These are phyloP conservation scores for Pterulicium gracile DNA, from an alignment of 1,284 basidiomycete species.

Conservation along the genomic window DNA sequence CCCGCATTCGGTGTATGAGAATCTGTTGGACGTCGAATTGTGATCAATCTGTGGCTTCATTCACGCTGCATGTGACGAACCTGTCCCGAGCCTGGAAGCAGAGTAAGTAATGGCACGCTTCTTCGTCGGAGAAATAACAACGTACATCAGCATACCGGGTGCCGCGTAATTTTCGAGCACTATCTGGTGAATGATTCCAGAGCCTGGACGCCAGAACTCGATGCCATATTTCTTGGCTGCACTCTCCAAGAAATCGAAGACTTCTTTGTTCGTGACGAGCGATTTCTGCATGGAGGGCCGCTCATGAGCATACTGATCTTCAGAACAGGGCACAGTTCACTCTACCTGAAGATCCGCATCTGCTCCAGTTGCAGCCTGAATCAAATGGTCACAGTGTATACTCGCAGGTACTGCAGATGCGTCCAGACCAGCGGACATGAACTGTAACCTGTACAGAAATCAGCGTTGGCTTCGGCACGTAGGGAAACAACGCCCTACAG, in stretches of 20 bases:
- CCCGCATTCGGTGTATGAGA: constrained; percentile 99
- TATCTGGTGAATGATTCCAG: constrained; percentile 96
- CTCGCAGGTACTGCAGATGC: constrained; percentile 78
- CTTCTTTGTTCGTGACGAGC: constrained; percentile 86
- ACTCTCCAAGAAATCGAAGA: constrained; percentile 96
- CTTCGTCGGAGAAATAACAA: constrained; percentile 8
- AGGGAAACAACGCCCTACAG: constrained; percentile 35
- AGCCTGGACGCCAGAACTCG: constrained; percentile 94
- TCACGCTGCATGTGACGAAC: constrained; percentile 24
- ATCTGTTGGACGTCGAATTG: constrained; percentile 57
- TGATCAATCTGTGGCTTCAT: neutral
- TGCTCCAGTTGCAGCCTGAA: constrained; percentile 82
- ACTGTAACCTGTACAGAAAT: constrained; percentile 66
- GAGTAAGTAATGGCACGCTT: constrained; percentile 12
- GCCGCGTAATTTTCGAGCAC: constrained; percentile 97
- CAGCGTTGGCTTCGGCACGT: constrained; percentile 7
- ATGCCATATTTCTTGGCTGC: constrained; percentile 93
- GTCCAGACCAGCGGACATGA: constrained; percentile 93
- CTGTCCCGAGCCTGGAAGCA: constrained; percentile 57
- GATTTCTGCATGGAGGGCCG: constrained; percentile 40
- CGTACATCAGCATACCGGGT: constrained; percentile 75
- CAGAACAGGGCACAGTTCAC: constrained; percentile 4
- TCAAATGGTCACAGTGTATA: constrained; percentile 97
- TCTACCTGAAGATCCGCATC: constrained; percentile 69
- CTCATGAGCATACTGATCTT: constrained; percentile 5